Base-by-base conservation (phyloP, 768 basidiomycete genomes). In the Mycena alexandri region DNA sequence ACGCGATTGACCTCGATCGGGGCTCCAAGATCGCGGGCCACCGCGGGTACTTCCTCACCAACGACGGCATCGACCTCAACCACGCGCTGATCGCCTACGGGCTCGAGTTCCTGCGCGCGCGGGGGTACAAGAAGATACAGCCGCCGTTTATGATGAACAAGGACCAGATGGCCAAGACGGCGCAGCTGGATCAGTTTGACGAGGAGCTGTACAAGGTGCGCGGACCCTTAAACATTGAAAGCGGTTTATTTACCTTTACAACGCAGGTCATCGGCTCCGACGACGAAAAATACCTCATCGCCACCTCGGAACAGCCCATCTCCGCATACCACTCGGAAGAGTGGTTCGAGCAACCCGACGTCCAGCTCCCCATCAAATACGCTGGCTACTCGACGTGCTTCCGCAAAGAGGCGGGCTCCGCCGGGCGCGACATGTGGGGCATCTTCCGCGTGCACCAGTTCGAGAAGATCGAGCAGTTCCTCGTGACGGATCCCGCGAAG, bases 391-490 rank as follows among this genome's bases (percentile, higher is more conserved):
- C 91, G 74, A 99, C 97, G 17, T 99, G 97, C 79, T 99, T 99
- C 91, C 91, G 98, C 34, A 99, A 99, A 81, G 98, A 99, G 82
- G 98, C 98, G 3, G 98, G 98, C 38, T 93, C 95, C 2, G 95
- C 95, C 9, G 98, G 98, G 5, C 92, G 95, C 61, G 98, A 99
- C 73, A 98, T 97, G 86, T 98, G 98, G 96, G 98, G 98, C 64
- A 98, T 99, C 80, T 99, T 99, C 90, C 94, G 98, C 24, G 97
- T 99, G 61, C 98, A 99, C 77, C 98, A 99, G 80, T 99, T 99
- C 72, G 98, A 99, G 82, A 99, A 99, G 84, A 88, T 99, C 58
- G 98, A 99, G 77, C 90, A 99, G 84, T 99, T 99, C 80, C 90
- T 93, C 82, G 87, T 99, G 73, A 98, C 97, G 10, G 92, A 95